A percentile compares a stretch with the other conserved stretches of the same genome.
Evolutionary conservation across 1,284 basidiomycete genomes (phyloP).

Genomic region (Cerrena zonata): DNA sequence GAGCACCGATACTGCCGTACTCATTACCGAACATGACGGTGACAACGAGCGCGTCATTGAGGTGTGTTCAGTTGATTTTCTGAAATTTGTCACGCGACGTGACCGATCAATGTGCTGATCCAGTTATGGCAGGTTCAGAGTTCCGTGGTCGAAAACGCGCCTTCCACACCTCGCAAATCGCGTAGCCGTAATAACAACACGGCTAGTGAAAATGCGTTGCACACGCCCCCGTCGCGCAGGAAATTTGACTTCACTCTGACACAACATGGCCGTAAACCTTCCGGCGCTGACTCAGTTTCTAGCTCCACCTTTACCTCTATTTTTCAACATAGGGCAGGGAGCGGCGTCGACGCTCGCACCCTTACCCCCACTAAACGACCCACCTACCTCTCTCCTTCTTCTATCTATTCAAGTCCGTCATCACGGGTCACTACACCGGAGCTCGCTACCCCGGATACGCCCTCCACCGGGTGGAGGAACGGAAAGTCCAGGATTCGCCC

Average conservation of each 20-base stretch:
- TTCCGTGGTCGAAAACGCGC: constrained; percentile 18
- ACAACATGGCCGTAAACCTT: constrained; percentile 35
- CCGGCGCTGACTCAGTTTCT: constrained; percentile 18
- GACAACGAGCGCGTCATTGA: not conserved
- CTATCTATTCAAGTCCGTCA: constrained; percentile 14
- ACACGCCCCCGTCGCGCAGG: constrained; percentile 47
- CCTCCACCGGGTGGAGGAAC: constrained; percentile 4
- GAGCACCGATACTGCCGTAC: not conserved
- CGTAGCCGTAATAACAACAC: constrained; percentile 21
- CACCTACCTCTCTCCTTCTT: constrained; percentile 19
- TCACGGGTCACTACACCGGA: constrained; percentile 1
- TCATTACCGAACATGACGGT: not conserved
- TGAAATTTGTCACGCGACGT: constrained; percentile 2
- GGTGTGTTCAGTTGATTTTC: constrained; percentile 2
- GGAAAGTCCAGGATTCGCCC: constrained; percentile 47
- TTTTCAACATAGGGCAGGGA: constrained; percentile 13
- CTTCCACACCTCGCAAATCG: constrained; percentile 32
- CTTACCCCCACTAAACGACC: constrained; percentile 11
- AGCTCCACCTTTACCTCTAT: constrained; percentile 20
- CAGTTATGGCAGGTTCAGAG: not conserved
- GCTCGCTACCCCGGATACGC: not conserved
- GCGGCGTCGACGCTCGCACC: not conserved
- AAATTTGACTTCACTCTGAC: constrained; percentile 46
- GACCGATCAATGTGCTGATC: not conserved
- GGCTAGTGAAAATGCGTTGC: constrained; percentile 30